phyloP scores from a whole-genome alignment of 1,139 yeast genomes.

The Ogataea hybrid region DNA sequence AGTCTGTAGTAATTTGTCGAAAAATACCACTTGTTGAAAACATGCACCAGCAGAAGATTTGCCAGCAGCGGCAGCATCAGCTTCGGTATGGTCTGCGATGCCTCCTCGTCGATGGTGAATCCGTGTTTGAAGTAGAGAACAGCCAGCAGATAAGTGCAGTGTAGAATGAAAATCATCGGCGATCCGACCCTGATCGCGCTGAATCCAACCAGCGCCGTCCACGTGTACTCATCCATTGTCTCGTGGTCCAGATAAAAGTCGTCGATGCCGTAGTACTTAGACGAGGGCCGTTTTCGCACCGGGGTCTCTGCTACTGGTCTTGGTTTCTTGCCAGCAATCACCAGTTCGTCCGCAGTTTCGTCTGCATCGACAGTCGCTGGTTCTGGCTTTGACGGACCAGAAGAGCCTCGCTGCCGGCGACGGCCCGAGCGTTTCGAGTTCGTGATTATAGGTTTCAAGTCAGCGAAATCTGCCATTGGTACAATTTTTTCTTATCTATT shows the following conservation, averaged over 20 bases:
- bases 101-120: constrained; percentile 15
- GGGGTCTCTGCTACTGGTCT: not conserved
- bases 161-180: constrained; percentile 25
- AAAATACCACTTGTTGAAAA: constrained; percentile 25
- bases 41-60: constrained; percentile 26
- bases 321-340: constrained; percentile 10
- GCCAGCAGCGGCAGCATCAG: constrained; percentile 19
- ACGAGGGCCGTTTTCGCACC: constrained; percentile 3
- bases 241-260: constrained; percentile 12
- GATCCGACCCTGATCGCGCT: constrained; percentile 22
- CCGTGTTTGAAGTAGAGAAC: constrained; percentile 21
- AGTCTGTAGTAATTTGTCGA: constrained; percentile 21
- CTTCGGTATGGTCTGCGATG: constrained; percentile 16
- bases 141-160: constrained; percentile 19
- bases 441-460: constrained; percentile 18
- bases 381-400: not conserved
- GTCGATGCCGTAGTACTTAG: constrained; percentile 9
- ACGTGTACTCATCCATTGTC: constrained; percentile 20
- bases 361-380: not conserved
- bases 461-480: constrained; percentile 19
- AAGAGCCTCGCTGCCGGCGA: not conserved
- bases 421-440: constrained; percentile 13
- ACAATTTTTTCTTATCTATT: too few species aligned
- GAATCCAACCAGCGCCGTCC: constrained; percentile 27
- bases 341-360: constrained; percentile 16